Conservation (phyloP, 768 basidiomycete genomes). For the Suillus hirtellus region DNA sequence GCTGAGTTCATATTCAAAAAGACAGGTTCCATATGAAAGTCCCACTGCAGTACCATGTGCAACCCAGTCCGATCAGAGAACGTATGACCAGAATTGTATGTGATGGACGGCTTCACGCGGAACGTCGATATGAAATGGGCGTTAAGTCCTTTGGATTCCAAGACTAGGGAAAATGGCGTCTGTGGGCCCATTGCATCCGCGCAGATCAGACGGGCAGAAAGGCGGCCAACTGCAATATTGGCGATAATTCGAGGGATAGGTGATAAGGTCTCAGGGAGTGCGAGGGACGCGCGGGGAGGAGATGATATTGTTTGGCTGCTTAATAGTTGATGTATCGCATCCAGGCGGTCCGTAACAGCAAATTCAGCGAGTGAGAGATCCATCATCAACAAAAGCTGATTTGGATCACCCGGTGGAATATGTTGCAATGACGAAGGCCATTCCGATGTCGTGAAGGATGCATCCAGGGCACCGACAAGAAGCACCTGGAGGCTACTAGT, state of each 20-base stretch:
- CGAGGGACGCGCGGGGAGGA: slow-evolving; percentile 20
- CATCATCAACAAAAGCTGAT: slow-evolving; percentile 54
- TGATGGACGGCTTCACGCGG: slow-evolving; percentile 22
- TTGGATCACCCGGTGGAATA: slow-evolving; percentile 58
- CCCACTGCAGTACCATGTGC: slow-evolving; percentile 43
- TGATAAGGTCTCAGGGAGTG: slow-evolving; percentile 33
- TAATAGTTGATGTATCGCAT: slow-evolving; percentile 48
- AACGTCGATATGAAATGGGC: slow-evolving; percentile 47
- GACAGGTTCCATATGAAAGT: slow-evolving; percentile 48
- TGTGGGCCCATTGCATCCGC: slow-evolving; percentile 37
- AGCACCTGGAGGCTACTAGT: slow-evolving; percentile 28
- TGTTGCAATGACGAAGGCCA: slow-evolving; percentile 64
- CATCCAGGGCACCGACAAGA: slow-evolving; percentile 34
- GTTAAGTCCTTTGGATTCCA: slow-evolving; percentile 55
- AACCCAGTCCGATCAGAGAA: slow-evolving; percentile 41
- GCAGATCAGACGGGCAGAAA: slow-evolving; percentile 54
- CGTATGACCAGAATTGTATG: slow-evolving; percentile 16
- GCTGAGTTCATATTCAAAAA: slow-evolving; percentile 47
- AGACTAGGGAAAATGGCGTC: slow-evolving; percentile 53
- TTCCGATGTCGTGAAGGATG: slow-evolving; percentile 47
- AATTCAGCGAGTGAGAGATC: slow-evolving; percentile 45
- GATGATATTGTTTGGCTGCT: slow-evolving; percentile 19
- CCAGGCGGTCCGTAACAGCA: slow-evolving; percentile 54
- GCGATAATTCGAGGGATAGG: slow-evolving; percentile 52
- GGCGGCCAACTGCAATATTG: slow-evolving; percentile 48